These are phyloP conservation scores for Fusarium udum DNA, from an alignment of 2,329 filamentous ascomycete genomes.

Conservation along the genomic window DNA sequence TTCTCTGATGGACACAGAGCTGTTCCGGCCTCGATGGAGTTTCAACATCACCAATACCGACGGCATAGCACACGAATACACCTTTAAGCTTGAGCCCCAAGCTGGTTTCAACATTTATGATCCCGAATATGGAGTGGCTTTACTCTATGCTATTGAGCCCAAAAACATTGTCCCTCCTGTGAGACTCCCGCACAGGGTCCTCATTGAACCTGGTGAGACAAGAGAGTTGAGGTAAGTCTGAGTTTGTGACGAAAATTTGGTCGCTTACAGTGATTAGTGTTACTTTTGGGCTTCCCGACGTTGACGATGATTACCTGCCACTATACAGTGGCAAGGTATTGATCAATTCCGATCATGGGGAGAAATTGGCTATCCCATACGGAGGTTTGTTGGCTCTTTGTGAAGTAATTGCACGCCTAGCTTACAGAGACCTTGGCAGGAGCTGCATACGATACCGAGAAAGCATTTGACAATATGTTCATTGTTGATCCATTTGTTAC, in stretches of 20 bases:
- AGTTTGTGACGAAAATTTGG: too few relatives aligned
- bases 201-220: conserved; percentile 44
- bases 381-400: conserved; percentile 42
- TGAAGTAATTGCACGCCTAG: not conserved
- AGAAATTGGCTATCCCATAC: conserved; percentile 55
- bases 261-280: conserved; percentile 36
- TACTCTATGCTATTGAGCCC: conserved; percentile 43
- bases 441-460: conserved; percentile 51
- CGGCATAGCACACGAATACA: conserved; percentile 52
- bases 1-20: conserved; percentile 59
- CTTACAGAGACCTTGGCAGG: conserved; percentile 32
- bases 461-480: conserved; percentile 52
- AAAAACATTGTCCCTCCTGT: conserved; percentile 43
- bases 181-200: conserved; percentile 41
- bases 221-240: conserved; percentile 41
- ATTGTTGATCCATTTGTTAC: conserved; percentile 42
- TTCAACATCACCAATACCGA: conserved; percentile 57
- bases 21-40: conserved; percentile 50
- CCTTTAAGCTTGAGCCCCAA: conserved; percentile 52
- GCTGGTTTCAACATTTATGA: conserved; percentile 51
- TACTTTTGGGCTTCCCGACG: conserved; percentile 43
- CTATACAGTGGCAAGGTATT: conserved; percentile 57
- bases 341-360: conserved; percentile 52
- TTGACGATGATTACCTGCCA: conserved; percentile 50
- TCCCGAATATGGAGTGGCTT: conserved; percentile 42